Conservation (phyloP, 2,329 filamentous ascomycete genomes). For the Phaeoacremonium minimum region DNA sequence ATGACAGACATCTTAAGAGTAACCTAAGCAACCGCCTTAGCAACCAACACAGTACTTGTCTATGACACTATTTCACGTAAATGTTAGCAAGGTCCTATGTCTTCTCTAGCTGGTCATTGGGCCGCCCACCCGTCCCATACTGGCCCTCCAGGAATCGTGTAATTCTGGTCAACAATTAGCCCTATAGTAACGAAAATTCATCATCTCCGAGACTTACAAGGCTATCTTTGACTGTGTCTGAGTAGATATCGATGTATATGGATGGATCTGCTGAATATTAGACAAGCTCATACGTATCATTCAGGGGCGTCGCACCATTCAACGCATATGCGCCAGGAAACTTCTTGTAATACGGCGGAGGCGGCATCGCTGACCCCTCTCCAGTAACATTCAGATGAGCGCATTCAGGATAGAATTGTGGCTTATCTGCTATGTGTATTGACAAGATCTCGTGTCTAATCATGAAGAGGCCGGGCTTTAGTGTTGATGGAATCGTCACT, state of each 20-base stretch:
- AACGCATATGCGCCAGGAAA: conserved; percentile 30
- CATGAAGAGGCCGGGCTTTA: conserved; percentile 43
- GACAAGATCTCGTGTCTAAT: conserved; percentile 49
- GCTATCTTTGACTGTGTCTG: conserved; percentile 22
- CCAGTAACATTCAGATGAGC: conserved; percentile 29
- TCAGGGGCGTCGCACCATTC: conserved; percentile 20
- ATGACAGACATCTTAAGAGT: too few relatives aligned
- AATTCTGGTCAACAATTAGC: conserved; percentile 22
- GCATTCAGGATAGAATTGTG: conserved; percentile 38
- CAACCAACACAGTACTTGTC: conserved; percentile 16
- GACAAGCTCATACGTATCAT: not conserved
- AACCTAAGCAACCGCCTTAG: too few relatives aligned
- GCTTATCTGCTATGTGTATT: conserved; percentile 41
- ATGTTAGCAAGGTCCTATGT: too few relatives aligned
- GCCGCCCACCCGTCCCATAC: conserved; percentile 28
- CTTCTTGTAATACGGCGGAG: conserved; percentile 20
- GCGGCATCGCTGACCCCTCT: conserved; percentile 18
- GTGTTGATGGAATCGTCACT: conserved; percentile 35
- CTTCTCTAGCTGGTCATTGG: too few relatives aligned
- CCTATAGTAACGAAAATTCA: not conserved
- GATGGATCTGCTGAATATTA: conserved; percentile 23
- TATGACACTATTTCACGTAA: conserved; percentile 6
- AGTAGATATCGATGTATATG: conserved; percentile 31
- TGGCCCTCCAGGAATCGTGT: conserved; percentile 30
- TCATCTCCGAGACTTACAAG: conserved; percentile 17